phyloP scores from a whole-genome alignment of 305 asterid species.

The Fraxinus floribunda region DNA sequence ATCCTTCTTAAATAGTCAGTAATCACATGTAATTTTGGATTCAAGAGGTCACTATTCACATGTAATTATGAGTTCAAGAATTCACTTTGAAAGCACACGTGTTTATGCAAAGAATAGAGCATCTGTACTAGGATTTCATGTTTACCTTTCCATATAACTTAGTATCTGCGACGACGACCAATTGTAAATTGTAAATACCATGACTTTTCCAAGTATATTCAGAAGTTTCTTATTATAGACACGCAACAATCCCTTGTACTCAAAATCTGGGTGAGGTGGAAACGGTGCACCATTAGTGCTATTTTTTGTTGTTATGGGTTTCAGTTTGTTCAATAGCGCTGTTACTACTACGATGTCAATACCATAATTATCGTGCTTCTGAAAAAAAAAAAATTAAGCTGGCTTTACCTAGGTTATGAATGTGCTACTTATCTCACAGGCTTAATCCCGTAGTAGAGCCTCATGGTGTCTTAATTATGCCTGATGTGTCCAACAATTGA shows the following conservation, averaged over 20 bases:
- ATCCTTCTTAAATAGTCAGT: not conserved
- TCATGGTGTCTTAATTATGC: not conserved
- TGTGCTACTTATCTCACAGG: not conserved
- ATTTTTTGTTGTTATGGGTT: not conserved
- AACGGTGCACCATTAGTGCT: not conserved
- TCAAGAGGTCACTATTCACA: not conserved
- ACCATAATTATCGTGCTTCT: not conserved
- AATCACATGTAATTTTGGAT: not conserved
- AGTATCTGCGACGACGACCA: not conserved
- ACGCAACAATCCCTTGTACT: not conserved
- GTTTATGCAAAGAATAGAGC: conserved; percentile 11
- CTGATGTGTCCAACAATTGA: not conserved
- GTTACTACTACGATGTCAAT: not conserved
- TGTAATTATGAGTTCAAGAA: not conserved
- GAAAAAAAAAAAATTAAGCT: not conserved
- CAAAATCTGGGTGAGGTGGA: not conserved
- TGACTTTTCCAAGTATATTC: not conserved
- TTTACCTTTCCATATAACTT: not conserved
- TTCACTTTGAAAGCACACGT: not conserved
- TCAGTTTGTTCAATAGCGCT: not conserved
- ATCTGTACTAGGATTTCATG: not conserved
- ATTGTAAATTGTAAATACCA: not conserved
- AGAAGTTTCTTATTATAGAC: not conserved
- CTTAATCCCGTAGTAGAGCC: not conserved
- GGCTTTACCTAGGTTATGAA: not conserved